Base-by-base conservation (phyloP, 768 basidiomycete genomes). In the Sistotremastrum suecicum region DNA sequence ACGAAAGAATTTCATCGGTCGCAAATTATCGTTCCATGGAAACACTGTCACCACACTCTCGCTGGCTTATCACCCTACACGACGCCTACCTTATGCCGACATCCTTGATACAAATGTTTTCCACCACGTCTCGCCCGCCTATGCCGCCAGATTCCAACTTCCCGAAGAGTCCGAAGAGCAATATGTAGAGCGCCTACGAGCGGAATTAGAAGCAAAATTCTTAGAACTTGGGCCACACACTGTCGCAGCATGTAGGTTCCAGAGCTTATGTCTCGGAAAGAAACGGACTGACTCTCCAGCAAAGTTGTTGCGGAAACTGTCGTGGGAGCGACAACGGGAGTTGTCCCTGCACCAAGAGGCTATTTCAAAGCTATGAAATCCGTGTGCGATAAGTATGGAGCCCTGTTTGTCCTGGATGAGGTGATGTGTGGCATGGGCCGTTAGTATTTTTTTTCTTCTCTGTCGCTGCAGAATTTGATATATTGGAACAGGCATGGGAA, bases 391-490 rank as follows among this genome's bases (percentile, higher is more conserved):
- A 86, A 81, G 60, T 80, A 71, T 53, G 81, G 69, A 37, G 83
- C 76, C 1, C 61, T 94, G 11, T 80, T 90, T 60, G 86, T 91
- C 37, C 70, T 90, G 34, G 90, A 94, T 55, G 90, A 92, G 63
- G 83, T 90, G 40, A 90, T 92, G 88, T 78, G 80, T 57, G 87
- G 87, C 39, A 88, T 90, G 82, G 86, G 88, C 47, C 76, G 87
- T 82, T 57, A 62, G 83, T 69, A 36, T 34, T 44, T 37, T 29
- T 46, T 41, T n/a, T 44, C 40, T 29, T 35, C 29, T 10, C 10
- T 31, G n/a, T 39, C 33, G 7, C 29, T 9, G 37, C n/a, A 34
- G 43, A 41, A 5, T 34, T 9, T 34, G 34, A 30, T 33, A 28
- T 20, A n/a, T 44, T 41, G 20, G 11, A 38, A 11, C 50, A 87